Conservation (phyloP, 306 rosid genomes). For the cucumber (Cucumis sativus) region DNA sequence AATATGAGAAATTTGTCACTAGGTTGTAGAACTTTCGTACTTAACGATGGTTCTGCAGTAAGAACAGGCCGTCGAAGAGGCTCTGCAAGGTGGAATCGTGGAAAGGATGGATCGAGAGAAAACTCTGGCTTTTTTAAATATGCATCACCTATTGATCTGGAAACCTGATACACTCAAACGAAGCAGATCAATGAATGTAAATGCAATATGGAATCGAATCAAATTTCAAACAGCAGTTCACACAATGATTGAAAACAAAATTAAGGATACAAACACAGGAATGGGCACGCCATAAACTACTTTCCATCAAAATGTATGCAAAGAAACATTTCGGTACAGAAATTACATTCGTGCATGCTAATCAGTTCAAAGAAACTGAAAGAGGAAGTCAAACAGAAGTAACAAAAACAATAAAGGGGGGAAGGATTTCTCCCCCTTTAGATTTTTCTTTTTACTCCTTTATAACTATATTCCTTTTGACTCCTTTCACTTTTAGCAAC, state of each 20-base stretch:
- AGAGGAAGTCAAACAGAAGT: background rate
- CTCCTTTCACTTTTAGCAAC: background rate
- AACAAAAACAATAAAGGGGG: background rate
- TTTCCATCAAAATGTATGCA: background rate
- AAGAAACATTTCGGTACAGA: background rate
- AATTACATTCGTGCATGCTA: background rate
- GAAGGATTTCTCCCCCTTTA: background rate
- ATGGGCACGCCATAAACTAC: background rate
- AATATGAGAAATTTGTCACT: constrained; percentile 65
- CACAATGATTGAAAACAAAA: background rate
- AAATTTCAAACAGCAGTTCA: background rate
- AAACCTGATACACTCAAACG: constrained; percentile 39
- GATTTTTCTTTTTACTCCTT: background rate
- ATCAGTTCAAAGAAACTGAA: background rate
- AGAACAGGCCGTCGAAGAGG: constrained; percentile 72
- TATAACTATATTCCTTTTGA: background rate
- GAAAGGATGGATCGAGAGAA: constrained; percentile 66
- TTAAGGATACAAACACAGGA: background rate
- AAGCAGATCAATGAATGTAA: constrained; percentile 2
- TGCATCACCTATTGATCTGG: constrained; percentile 90
- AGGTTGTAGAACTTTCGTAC: constrained; percentile 44
- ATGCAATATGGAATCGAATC: background rate
- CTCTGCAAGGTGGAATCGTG: constrained; percentile 55
- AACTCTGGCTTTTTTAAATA: constrained; percentile 79
- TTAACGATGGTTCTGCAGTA: constrained; percentile 63